A percentile compares a stretch with the other conserved stretches of the same genome.
Conservation (phyloP, 805 yeast species). For the Candida corydali region DNA sequence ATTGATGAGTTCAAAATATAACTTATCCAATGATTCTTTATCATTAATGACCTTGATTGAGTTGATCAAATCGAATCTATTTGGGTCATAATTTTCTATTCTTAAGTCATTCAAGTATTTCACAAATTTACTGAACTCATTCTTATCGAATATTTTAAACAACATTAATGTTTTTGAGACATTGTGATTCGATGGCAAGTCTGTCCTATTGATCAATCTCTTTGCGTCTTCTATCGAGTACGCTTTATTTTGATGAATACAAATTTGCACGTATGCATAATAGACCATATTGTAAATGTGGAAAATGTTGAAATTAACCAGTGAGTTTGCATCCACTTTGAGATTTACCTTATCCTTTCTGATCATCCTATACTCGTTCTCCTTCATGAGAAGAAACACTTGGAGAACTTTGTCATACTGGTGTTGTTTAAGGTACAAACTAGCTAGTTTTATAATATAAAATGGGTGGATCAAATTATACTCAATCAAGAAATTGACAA, state of each 20-base stretch:
- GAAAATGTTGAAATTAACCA: constrained; percentile 5
- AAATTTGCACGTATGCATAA: constrained; percentile 31
- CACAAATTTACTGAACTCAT: constrained; percentile 8
- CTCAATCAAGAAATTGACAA: constrained; percentile 13
- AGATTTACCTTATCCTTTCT: background rate
- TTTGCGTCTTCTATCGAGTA: constrained; percentile 1
- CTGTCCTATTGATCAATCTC: background rate
- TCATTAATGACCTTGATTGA: constrained; percentile 7
- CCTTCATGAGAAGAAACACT: background rate
- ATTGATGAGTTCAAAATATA: constrained; percentile 9
- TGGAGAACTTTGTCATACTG: constrained; percentile 22
- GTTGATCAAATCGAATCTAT: constrained; percentile 21
- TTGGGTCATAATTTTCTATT: constrained; percentile 25
- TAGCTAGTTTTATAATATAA: constrained; percentile 24
- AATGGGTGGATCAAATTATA: constrained; percentile 30
- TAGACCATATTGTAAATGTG: constrained; percentile 23
- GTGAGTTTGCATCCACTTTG: no score
- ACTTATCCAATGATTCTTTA: background rate
- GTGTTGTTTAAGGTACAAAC: constrained; percentile 14
- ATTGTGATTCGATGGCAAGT: background rate
- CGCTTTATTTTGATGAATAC: constrained; percentile 17
- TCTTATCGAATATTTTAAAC: background rate
- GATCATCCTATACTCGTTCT: background rate
- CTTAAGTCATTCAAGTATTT: constrained; percentile 1
- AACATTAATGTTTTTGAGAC: background rate